Percentiles rank a stretch among this genome's conserved stretches.
Conservation (phyloP, 495 filamentous ascomycete genomes). For the Penicillium dipodomyicola region DNA sequence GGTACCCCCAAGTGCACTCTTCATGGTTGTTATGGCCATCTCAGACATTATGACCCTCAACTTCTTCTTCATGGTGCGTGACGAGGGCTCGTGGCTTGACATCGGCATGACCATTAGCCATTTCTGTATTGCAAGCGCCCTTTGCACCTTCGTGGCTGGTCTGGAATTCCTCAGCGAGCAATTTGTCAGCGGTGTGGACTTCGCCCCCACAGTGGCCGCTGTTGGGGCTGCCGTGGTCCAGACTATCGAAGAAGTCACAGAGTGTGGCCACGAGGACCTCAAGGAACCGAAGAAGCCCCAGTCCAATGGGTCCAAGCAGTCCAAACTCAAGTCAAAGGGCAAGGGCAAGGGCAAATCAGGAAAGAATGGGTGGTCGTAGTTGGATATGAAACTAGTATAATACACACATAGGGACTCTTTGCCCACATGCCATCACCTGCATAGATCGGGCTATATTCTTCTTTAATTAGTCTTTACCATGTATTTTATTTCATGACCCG, state of each 20-base stretch:
- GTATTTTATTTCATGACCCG: background rate
- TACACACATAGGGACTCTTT: background rate
- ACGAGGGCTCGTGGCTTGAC: slow-evolving; percentile 96
- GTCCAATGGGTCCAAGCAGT: slow-evolving; percentile 2
- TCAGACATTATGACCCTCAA: slow-evolving; percentile 91
- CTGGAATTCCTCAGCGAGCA: slow-evolving; percentile 83
- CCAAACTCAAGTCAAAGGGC: slow-evolving; percentile 9
- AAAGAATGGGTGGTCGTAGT: slow-evolving; percentile 15
- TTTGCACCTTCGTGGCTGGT: slow-evolving; percentile 87
- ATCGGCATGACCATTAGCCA: slow-evolving; percentile 95
- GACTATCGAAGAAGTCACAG: slow-evolving; percentile 18
- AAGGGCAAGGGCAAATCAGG: slow-evolving; percentile 14
- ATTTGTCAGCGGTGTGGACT: slow-evolving; percentile 78
- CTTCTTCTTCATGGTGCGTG: slow-evolving; percentile 96
- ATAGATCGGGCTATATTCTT: background rate
- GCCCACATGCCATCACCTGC: background rate
- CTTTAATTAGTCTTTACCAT: slow-evolving; percentile 7
- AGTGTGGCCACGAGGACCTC: slow-evolving; percentile 22
- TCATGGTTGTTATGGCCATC: slow-evolving; percentile 92
- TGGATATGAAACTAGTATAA: background rate
- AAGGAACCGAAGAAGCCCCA: slow-evolving; percentile 3
- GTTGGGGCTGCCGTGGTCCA: slow-evolving; percentile 19
- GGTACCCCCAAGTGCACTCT: slow-evolving; percentile 77
- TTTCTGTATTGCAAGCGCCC: slow-evolving; percentile 83
- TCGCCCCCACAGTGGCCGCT: slow-evolving; percentile 39